These are phyloP conservation scores for Escallonia rubra DNA, from an alignment of 129 eudicot species.

Conservation along the genomic window DNA sequence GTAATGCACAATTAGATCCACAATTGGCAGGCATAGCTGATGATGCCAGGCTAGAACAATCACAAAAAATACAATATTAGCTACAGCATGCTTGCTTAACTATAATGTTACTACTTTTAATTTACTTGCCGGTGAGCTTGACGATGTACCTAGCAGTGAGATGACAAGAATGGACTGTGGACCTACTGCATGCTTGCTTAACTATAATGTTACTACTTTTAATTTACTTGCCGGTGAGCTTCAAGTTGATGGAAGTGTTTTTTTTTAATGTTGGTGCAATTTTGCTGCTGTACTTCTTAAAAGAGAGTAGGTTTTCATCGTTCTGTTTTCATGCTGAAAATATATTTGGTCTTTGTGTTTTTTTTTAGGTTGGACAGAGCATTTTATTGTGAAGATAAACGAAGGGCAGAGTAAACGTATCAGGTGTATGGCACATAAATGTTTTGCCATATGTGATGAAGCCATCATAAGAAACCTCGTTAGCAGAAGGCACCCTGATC, in stretches of 20 bases:
- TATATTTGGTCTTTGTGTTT: neutral
- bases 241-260: neutral
- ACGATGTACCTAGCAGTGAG: conserved; percentile 58
- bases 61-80: neutral
- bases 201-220: too few relatives aligned
- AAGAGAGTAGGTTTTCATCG: neutral
- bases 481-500: conserved; percentile 61
- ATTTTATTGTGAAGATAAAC: conserved; percentile 82
- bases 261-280: neutral
- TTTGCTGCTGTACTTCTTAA: neutral
- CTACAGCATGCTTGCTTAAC: too few relatives aligned
- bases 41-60: neutral
- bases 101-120: too few relatives aligned
- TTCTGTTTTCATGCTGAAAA: neutral
- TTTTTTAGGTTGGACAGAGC: conserved; percentile 85
- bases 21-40: neutral
- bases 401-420: conserved; percentile 94
- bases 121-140: neutral
- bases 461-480: conserved; percentile 61
- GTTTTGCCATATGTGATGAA: conserved; percentile 77
- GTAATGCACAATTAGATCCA: neutral
- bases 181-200: too few relatives aligned
- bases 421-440: conserved; percentile 89
- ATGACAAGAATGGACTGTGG: conserved; percentile 89
- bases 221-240: neutral